Conservation (phyloP, 768 basidiomycete genomes). For the Trametes cinnabarina region DNA sequence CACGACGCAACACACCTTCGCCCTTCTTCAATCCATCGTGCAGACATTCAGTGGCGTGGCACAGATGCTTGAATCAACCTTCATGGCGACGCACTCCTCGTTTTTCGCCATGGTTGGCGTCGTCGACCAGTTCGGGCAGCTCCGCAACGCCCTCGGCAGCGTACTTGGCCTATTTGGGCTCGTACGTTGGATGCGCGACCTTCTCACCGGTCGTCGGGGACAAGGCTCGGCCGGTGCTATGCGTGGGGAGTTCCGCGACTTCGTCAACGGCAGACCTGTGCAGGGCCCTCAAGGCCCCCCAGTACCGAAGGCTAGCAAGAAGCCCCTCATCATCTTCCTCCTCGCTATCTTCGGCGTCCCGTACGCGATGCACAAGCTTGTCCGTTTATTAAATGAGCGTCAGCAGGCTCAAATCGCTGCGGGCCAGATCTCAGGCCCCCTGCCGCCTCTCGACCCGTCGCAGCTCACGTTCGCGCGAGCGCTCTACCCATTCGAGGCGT, state of each 20-base stretch:
- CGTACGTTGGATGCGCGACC: conserved; percentile 77
- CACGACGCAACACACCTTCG: conserved; percentile 90
- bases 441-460: conserved; percentile 73
- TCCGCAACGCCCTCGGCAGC: conserved; percentile 90
- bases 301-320: conserved; percentile 69
- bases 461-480: conserved; percentile 83
- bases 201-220: conserved; percentile 46
- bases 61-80: conserved; percentile 96
- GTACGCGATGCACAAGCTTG: conserved; percentile 88
- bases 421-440: conserved; percentile 36
- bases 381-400: conserved; percentile 70
- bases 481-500: conserved; percentile 71
- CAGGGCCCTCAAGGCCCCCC: conserved; percentile 37
- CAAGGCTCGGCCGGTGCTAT: conserved; percentile 38
- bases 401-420: conserved; percentile 39
- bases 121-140: conserved; percentile 89
- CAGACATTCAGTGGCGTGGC: conserved; percentile 93
- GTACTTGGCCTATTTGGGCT: conserved; percentile 91
- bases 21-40: conserved; percentile 91
- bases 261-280: conserved; percentile 63
- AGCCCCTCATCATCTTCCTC: conserved; percentile 91
- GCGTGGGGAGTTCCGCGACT: conserved; percentile 72
- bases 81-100: conserved; percentile 93
- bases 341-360: conserved; percentile 92
- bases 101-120: conserved; percentile 98